A percentile compares a stretch with the other conserved stretches of the same genome.
These are phyloP conservation scores for Spathaspora girioi DNA, from an alignment of 805 yeast species.

Conservation along the genomic window DNA sequence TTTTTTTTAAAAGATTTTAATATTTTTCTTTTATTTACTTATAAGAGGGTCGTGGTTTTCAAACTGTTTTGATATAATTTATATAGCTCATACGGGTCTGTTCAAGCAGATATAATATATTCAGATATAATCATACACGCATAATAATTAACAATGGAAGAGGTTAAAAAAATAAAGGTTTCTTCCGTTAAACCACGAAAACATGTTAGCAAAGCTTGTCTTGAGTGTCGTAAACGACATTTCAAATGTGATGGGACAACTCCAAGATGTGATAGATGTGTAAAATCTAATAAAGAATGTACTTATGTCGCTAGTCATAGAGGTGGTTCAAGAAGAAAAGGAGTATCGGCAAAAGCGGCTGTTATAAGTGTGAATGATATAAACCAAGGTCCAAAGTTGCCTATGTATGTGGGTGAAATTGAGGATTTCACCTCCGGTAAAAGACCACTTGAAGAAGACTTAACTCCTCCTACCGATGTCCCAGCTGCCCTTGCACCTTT, in stretches of 20 bases:
- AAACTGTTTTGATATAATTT: no score
- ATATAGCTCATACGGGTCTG: no score
- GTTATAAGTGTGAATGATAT: conserved; percentile 3
- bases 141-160: not conserved
- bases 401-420: conserved; percentile 12
- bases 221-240: conserved; percentile 50
- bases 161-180: not conserved
- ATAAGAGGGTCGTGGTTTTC: no score
- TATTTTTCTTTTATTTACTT: no score
- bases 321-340: conserved; percentile 53
- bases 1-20: no score
- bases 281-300: conserved; percentile 31
- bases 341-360: conserved; percentile 26
- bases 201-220: conserved; percentile 35
- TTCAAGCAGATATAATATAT: not conserved
- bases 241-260: conserved; percentile 47
- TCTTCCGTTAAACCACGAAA: conserved; percentile 6
- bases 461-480: not conserved
- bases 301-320: conserved; percentile 49
- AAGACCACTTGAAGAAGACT: not conserved
- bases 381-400: conserved; percentile 9
- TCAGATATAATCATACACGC: not conserved
- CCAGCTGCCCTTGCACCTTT: not conserved
- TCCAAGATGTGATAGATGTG: conserved; percentile 45
- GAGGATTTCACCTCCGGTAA: conserved; percentile 11